Conservation (phyloP, 1,139 yeast species). For the Casaregolazyma lundiana region DNA sequence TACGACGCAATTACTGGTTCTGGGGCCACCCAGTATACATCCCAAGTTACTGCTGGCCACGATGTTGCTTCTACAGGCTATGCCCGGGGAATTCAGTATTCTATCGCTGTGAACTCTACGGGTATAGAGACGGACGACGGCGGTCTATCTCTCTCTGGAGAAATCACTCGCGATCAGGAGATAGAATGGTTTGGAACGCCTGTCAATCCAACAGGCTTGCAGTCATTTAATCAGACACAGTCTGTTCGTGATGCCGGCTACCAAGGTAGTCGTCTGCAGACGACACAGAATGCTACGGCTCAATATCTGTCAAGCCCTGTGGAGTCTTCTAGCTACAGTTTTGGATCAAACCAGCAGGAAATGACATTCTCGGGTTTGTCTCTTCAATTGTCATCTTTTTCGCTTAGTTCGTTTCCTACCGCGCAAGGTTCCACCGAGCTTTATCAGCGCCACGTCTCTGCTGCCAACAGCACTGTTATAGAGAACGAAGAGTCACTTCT, state of each 20-base stretch:
- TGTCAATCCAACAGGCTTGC: background rate
- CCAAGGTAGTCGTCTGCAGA: background rate
- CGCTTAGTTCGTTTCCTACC: background rate
- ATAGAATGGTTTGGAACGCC: background rate
- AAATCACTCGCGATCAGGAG: background rate
- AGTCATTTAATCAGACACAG: background rate
- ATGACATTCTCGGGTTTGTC: background rate
- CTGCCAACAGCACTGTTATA: background rate
- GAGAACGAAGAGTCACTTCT: background rate
- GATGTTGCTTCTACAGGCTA: background rate
- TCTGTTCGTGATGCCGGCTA: background rate
- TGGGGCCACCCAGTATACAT: background rate
- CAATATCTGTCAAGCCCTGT: background rate
- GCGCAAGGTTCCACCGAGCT: background rate
- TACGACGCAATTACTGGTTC: background rate
- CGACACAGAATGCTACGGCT: background rate
- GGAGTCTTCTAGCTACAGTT: background rate
- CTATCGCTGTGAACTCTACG: background rate
- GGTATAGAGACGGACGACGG: background rate
- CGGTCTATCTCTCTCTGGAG: background rate
- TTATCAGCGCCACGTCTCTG: background rate
- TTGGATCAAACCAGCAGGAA: background rate
- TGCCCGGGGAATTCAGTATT: background rate
- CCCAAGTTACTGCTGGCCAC: background rate
- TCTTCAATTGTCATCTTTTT: background rate